Conservation (phyloP, 202 grass and related monocot species). For the Saccharum hybrid region DNA sequence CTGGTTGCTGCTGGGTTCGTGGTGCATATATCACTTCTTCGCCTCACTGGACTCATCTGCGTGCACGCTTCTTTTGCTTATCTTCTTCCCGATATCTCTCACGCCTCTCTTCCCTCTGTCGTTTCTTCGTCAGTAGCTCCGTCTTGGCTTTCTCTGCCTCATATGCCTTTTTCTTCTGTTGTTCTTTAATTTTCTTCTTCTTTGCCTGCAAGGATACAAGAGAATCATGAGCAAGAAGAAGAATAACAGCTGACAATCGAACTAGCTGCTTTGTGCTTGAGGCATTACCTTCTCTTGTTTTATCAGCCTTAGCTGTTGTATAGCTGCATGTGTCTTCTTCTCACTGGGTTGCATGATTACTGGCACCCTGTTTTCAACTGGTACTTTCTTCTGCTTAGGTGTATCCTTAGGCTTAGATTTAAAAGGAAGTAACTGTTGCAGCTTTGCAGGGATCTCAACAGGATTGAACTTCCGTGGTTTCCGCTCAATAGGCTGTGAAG, state of each 20-base stretch:
- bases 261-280: neutral
- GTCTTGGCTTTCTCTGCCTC: slow-evolving; percentile 82
- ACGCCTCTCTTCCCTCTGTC: slow-evolving; percentile 75
- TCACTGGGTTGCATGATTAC: slow-evolving; percentile 73
- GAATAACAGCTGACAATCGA: neutral
- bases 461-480: slow-evolving; percentile 84
- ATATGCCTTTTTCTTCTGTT: slow-evolving; percentile 74
- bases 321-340: slow-evolving; percentile 53
- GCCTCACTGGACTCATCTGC: slow-evolving; percentile 38
- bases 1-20: neutral
- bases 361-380: slow-evolving; percentile 57
- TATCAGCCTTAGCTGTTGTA: slow-evolving; percentile 68
- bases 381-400: slow-evolving; percentile 47
- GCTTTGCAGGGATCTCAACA: slow-evolving; percentile 71
- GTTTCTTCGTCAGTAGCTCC: slow-evolving; percentile 74
- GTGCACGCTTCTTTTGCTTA: slow-evolving; percentile 73
- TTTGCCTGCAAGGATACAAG: slow-evolving; percentile 56
- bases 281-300: slow-evolving; percentile 78
- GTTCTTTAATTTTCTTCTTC: slow-evolving; percentile 69
- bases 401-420: slow-evolving; percentile 78
- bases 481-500: slow-evolving; percentile 73
- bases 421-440: slow-evolving; percentile 84
- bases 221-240: neutral
- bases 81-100: slow-evolving; percentile 86
- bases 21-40: neutral